A percentile compares a stretch with the other conserved stretches of the same genome.
These are phyloP conservation scores for Myxozyma kluyveri DNA, from an alignment of 805 yeast species.

Conservation along the genomic window DNA sequence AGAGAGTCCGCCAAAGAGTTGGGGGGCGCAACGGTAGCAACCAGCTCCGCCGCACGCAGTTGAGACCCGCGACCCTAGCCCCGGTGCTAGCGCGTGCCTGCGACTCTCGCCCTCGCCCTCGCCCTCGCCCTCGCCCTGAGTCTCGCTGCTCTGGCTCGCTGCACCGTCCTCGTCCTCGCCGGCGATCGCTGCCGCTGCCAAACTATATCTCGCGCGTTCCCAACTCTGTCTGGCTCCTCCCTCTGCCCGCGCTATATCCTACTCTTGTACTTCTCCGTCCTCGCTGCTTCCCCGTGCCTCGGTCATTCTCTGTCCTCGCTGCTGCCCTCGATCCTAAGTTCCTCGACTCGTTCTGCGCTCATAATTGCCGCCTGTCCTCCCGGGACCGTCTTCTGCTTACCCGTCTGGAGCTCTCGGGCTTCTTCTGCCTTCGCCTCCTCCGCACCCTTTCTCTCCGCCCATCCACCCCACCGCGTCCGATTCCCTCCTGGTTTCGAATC, in stretches of 20 bases:
- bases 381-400: background rate
- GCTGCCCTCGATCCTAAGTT: no score
- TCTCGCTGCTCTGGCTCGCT: background rate
- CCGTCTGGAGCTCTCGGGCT: no score
- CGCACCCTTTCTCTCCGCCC: no score
- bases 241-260: background rate
- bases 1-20: no score
- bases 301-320: background rate
- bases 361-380: background rate
- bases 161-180: background rate
- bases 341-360: background rate
- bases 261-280: background rate
- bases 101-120: background rate
- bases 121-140: background rate
- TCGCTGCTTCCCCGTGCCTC: background rate
- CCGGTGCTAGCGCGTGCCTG: background rate
- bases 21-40: no score
- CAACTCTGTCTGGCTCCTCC: background rate
- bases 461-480: no score
- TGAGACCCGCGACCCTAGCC: no score
- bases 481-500: conserved; percentile 18
- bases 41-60: no score
- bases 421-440: no score
- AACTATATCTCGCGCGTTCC: background rate
- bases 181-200: background rate